Percentiles rank a stretch among this genome's conserved stretches.
Conservation (phyloP, 1,139 yeast species). For the Komagataea norvegica region DNA sequence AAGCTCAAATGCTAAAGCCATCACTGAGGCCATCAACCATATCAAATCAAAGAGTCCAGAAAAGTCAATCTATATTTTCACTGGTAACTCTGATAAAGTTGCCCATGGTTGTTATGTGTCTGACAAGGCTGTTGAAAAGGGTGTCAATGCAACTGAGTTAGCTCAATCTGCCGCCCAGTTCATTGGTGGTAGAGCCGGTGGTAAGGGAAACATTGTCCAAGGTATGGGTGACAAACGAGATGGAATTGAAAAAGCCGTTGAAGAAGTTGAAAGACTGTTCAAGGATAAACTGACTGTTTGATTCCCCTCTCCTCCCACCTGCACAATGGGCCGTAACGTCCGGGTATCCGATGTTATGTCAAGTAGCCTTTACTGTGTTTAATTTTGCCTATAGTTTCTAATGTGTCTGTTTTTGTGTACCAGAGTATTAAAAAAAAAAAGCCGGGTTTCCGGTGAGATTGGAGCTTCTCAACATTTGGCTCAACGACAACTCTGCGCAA, state of each 20-base stretch:
- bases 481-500: too few relatives aligned
- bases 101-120: constrained; percentile 94
- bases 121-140: constrained; percentile 64
- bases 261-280: constrained; percentile 57
- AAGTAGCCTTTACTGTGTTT: background rate
- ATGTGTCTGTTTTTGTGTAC: background rate
- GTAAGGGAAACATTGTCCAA: constrained; percentile 93
- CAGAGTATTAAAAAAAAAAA: too few relatives aligned
- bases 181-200: constrained; percentile 98
- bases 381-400: background rate
- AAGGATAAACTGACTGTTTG: constrained; percentile 44
- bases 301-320: background rate
- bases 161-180: constrained; percentile 64
- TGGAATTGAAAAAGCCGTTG: constrained; percentile 68
- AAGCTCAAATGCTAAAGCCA: constrained; percentile 86
- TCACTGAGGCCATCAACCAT: constrained; percentile 84
- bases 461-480: background rate
- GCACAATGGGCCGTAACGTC: too few relatives aligned
- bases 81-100: constrained; percentile 73
- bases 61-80: constrained; percentile 76
- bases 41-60: constrained; percentile 74
- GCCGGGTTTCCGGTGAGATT: constrained; percentile 2
- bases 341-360: too few relatives aligned
- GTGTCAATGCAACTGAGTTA: constrained; percentile 70
- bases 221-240: constrained; percentile 88